Base-by-base conservation (phyloP, 805 yeast genomes). In the Candida nemodendra region DNA sequence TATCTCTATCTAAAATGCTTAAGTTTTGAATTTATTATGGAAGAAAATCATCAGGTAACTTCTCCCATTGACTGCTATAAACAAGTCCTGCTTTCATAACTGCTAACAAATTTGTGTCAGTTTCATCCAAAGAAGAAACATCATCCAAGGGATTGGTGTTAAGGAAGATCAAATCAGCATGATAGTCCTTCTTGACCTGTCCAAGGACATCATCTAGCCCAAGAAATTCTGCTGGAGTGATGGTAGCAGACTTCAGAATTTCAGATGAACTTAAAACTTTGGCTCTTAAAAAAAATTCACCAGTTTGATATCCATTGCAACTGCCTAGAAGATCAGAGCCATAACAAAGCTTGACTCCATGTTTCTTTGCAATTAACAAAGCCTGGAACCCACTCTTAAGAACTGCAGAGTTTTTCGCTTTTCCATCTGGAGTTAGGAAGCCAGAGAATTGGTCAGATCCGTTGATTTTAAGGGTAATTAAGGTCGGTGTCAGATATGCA, bases 271-370 rank as follows among this genome's bases (percentile, higher is more conserved):
- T 36, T 18, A 56, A 41, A 7, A 54, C 51, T 32, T 55, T 54
- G 8, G 43, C 41, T 33, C 61, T 48, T 18, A 56, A 33, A 21
- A 47, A 50, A 34, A 57, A 56, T 39, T 57, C 60, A 23, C 47
- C 53, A 2, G 55, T 56, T 41, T 55, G 59, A 38, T 57, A 57
- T 4, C 55, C 57, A 11, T 37, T 33, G 29, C 56, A 42, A 19
- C 50, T 42, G 4, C 59, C 59, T 16, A 57, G 33, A n/a, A 56
- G 39, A 27, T 57, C 62, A 9, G 59, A 53, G 2, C 62, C 62
- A 38, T 38, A 53, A 34, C 60, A 56, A 6, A 53, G 31, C 34
- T 50, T 57, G 12, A 56, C 54, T 3, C 52, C 51, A 30, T 50
- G 25, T 9, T 44, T 40, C 15, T 50, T 53, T 8, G 62, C 60